Evolutionary conservation across 345 rosid species (phyloP), one percentile per base, ranked within the genome.

Genomic region (Rubroshorea leprosula): DNA sequence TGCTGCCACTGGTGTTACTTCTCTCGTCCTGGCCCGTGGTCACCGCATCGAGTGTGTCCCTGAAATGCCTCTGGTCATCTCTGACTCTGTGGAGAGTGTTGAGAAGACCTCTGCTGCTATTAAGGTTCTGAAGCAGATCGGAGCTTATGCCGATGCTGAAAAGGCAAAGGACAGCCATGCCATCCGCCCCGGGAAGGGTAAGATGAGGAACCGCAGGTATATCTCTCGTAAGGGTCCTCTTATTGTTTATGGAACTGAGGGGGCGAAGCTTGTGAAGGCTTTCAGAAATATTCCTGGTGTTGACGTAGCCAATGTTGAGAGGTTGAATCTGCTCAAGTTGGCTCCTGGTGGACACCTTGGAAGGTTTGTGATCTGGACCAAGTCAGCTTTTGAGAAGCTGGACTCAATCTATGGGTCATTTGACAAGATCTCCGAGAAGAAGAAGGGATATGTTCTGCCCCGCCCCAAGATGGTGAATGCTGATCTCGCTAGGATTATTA

Each of bases 321-420:
- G 98, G 49, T 77, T 92, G 39, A 89, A 80, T 45, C 70, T 92
- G 44, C 63, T 89, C 70, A 92, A 86, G 71, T 67, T 92, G 6
- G 96, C 98, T n/a, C 98, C 98, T 6, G 98, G 98, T 64, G 98
- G 98, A 20, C 98, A 92, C 54, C 73, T 92, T 2, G 98, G 98
- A 5, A 61, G 98, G 54, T 86, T 92, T 57, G 95, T 92, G 23
- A 81, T 92, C 51, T 92, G 98, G 98, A 89, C 98, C 1, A 88
- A 82, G 57, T 78, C 90, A 0, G 98, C 96, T 20, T 78, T 92
- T 6, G 98, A 92, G 71, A 92, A 84, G 80, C 83, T 92, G 3
- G 98, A 92, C 23, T 77, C 90, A 4, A 82, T 92, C 59, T 92
- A 84, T 23, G 98, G 98, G 0, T 73, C 92, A 0, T 92, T 88